Evolutionary conservation across 1,284 basidiomycete genomes (phyloP).

Genomic region (Cutaneotrichosporon dermatis): DNA sequence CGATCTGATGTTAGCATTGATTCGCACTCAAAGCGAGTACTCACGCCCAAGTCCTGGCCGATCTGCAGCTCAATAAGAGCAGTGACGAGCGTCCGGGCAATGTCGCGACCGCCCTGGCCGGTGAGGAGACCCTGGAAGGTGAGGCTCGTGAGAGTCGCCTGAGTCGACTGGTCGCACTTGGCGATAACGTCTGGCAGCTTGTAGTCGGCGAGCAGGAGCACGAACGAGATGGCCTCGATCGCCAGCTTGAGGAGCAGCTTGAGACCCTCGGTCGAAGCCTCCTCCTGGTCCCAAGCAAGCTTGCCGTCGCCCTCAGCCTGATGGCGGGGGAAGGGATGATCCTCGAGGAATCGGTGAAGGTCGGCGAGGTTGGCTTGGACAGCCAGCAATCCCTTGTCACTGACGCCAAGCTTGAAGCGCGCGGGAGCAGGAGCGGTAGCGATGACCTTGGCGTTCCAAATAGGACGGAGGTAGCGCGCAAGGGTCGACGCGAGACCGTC

Average conservation of each 20-base stretch:
- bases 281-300: conserved; percentile 46
- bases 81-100: conserved; percentile 83
- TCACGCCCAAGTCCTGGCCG: conserved; percentile 85
- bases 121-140: conserved; percentile 84
- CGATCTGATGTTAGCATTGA: conserved; percentile 59
- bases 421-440: conserved; percentile 23
- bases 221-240: conserved; percentile 88
- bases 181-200: conserved; percentile 74
- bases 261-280: conserved; percentile 37
- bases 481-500: conserved; percentile 87
- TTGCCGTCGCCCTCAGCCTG: conserved; percentile 42
- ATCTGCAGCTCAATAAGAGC: conserved; percentile 97
- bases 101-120: conserved; percentile 70
- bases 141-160: conserved; percentile 62
- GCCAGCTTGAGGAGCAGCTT: conserved; percentile 67
- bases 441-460: conserved; percentile 80
- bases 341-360: conserved; percentile 65
- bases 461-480: conserved; percentile 72
- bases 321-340: conserved; percentile 40
- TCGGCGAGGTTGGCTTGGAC: conserved; percentile 74
- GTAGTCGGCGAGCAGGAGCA: conserved; percentile 87
- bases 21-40: conserved; percentile 34
- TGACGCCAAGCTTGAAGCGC: conserved; percentile 43
- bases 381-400: conserved; percentile 61
- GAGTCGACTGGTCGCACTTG: conserved; percentile 52